These are phyloP conservation scores for Debaryomycetaceae sp. DNA, from an alignment of 1,139 yeast genomes.

Conservation along the genomic window DNA sequence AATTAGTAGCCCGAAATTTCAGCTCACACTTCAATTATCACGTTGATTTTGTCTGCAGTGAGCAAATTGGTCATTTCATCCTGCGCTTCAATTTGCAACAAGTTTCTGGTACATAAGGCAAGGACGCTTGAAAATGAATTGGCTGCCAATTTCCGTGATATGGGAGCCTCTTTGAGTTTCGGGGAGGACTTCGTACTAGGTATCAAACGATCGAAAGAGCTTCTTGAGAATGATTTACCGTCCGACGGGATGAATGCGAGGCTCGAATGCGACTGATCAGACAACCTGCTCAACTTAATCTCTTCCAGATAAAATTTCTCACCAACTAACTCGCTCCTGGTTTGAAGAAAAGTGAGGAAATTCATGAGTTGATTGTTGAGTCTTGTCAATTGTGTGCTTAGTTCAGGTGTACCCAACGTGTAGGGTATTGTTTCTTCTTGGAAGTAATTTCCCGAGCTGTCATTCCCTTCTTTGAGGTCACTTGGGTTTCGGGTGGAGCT, in stretches of 20 bases:
- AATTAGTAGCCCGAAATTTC: not conserved
- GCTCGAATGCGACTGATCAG: constrained; percentile 1
- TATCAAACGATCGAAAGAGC: constrained; percentile 15
- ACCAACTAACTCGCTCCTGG: constrained; percentile 8
- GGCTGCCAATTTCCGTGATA: constrained; percentile 27
- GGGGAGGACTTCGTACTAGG: constrained; percentile 11
- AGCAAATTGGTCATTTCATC: constrained; percentile 3
- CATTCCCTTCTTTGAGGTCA: constrained; percentile 31
- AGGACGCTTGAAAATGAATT: constrained; percentile 38
- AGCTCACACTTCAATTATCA: constrained; percentile 4
- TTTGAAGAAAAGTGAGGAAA: constrained; percentile 11
- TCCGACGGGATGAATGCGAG: not conserved
- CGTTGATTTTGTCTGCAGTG: constrained; percentile 4
- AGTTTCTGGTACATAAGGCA: constrained; percentile 27
- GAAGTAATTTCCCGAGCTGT: not conserved
- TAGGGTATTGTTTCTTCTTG: constrained; percentile 1
- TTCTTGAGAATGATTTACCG: not conserved
- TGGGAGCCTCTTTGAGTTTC: constrained; percentile 10
- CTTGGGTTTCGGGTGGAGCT: not conserved
- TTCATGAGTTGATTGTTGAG: constrained; percentile 9
- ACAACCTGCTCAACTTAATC: constrained; percentile 3
- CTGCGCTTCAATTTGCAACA: constrained; percentile 4
- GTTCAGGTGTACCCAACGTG: constrained; percentile 9
- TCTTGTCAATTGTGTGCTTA: constrained; percentile 5
- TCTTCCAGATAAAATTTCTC: constrained; percentile 3